These are phyloP conservation scores for Amphibolis antarctica DNA, from an alignment of 106 monocot species.

Conservation along the genomic window DNA sequence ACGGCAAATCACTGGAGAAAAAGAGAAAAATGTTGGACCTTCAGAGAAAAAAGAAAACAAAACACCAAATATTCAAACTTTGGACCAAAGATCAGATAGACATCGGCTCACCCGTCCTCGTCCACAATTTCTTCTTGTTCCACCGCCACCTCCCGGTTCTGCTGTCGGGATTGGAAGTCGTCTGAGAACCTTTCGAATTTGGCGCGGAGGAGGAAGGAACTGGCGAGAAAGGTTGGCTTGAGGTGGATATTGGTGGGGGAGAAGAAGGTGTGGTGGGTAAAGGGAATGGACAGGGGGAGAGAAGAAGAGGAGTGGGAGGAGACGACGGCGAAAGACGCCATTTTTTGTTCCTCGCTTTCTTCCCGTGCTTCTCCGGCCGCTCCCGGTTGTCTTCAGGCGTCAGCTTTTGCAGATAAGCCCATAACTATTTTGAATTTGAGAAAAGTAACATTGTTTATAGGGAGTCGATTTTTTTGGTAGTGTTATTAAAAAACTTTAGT, in stretches of 20 bases:
- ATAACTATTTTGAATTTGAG: too few species aligned
- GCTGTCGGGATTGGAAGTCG: not conserved
- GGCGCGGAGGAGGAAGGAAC: conserved; percentile 16
- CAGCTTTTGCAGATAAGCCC: too few species aligned
- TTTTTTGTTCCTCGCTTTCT: not conserved
- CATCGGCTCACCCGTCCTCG: conserved; percentile 56
- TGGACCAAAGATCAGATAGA: not conserved
- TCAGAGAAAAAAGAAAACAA: not conserved
- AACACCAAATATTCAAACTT: not conserved
- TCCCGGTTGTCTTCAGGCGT: too few species aligned
- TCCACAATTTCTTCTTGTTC: conserved; percentile 10
- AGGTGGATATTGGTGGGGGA: conserved; percentile 1
- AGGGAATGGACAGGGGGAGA: not conserved
- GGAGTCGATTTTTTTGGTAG: too few species aligned
- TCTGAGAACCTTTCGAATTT: conserved; percentile 74
- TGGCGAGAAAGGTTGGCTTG: not conserved
- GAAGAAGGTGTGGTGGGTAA: not conserved
- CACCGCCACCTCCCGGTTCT: not conserved
- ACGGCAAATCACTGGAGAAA: conserved; percentile 61
- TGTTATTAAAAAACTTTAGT: too few species aligned
- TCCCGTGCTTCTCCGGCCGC: too few species aligned
- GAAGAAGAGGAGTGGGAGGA: not conserved
- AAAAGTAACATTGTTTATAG: too few species aligned
- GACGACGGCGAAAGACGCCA: not conserved
- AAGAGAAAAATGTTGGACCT: not conserved